Base-by-base conservation (phyloP, 106 monocot genomes). In the Platanthera zijinensis region DNA sequence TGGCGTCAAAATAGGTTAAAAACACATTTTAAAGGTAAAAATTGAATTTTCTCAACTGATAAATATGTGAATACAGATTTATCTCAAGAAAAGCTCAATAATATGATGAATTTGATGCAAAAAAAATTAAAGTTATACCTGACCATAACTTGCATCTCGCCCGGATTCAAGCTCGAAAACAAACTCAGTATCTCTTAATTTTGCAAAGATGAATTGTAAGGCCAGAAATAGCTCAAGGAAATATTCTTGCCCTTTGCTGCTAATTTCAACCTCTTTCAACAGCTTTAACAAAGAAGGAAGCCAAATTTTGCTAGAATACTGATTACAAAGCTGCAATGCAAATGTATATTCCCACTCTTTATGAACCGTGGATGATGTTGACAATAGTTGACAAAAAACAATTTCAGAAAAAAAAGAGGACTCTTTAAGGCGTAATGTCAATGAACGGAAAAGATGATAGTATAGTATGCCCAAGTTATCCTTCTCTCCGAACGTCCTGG, bases 401-500 rank as follows among this genome's bases (percentile, higher is more conserved):
- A 30, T 66, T 69, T 53, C 78, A 77, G 19, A 18, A 25, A 75
- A 74, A 70, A 72, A 59, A 80, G 76, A 77, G 75, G 78, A 48
- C 15, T 71, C 78, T 28, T 28, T 51, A 77, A 77, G 75, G 52
- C 84, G 84, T 18, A 48, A 13, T 21, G 77, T 81, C 83, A 89
- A 66, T 10, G 86, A 86, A 22, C 48, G 71, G 59, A 99, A 79
- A 75, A 99, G 89, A 83, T 81, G 77, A 79, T 74, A 62, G 73
- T 88, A 74, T 62, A 94, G 70, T 11, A 80, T 61, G 2, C 97
- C 88, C 71, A 99, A 78, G 73, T 85, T 92, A 47, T 49, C 51
- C 48, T 87, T 83, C 75, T 88, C 94, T 75, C 92, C 94, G 71
- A 94, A 78, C 12, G 82, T 86, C 88, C 97, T 99, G 89, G n/a